Conservation (phyloP, 495 filamentous ascomycete species). For the Aspergillus bertholletiae region DNA sequence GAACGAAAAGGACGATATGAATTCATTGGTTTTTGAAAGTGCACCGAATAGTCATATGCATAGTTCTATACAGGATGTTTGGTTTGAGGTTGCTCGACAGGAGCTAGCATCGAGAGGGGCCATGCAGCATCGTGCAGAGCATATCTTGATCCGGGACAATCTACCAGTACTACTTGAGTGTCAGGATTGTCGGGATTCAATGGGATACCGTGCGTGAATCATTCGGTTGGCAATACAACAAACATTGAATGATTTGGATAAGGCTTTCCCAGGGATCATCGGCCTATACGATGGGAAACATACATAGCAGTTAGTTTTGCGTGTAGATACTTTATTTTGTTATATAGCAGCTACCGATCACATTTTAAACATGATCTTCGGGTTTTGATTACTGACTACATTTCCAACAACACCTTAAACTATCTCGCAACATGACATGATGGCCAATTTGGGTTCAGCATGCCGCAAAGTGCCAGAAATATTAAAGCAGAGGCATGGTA, state of each 20-base stretch:
- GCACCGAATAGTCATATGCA: slow-evolving; percentile 31
- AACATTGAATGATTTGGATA: slow-evolving; percentile 4
- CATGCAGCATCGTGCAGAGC: slow-evolving; percentile 31
- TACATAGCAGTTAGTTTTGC: neutral
- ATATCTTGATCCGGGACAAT: slow-evolving; percentile 28
- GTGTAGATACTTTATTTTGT: neutral
- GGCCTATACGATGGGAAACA: neutral
- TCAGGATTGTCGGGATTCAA: slow-evolving; percentile 23
- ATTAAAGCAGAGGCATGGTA: neutral
- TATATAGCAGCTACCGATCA: neutral
- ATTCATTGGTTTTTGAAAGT: slow-evolving; percentile 34
- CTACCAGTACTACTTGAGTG: slow-evolving; percentile 40
- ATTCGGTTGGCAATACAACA: slow-evolving; percentile 2
- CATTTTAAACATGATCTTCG: no score
- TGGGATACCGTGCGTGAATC: slow-evolving; percentile 35
- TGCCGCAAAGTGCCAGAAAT: no score
- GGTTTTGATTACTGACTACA: no score
- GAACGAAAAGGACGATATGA: slow-evolving; percentile 38
- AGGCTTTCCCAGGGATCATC: slow-evolving; percentile 9
- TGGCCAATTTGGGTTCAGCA: no score
- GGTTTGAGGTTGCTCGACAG: slow-evolving; percentile 37
- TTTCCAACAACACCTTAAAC: no score
- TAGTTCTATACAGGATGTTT: slow-evolving; percentile 35
- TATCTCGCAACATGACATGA: no score
- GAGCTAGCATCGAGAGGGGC: slow-evolving; percentile 30